phyloP scores from a whole-genome alignment of 257 asterid species.

The Solanum microdontum region DNA sequence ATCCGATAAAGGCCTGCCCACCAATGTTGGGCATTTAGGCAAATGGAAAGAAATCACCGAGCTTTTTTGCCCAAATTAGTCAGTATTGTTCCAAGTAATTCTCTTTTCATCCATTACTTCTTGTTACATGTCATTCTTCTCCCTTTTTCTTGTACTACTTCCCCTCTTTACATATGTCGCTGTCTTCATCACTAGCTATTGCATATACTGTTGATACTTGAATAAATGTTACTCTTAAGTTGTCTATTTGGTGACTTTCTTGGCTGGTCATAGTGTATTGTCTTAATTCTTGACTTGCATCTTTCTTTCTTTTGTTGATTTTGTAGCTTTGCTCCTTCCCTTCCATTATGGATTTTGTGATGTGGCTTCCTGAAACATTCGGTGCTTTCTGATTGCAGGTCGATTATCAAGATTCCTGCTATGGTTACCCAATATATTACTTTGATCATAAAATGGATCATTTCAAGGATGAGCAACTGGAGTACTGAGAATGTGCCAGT shows the following conservation, averaged over 20 bases:
- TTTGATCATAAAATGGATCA: constrained; percentile 29
- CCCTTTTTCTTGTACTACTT: background rate
- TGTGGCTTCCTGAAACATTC: background rate
- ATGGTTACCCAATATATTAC: constrained; percentile 17
- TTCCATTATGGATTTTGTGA: background rate
- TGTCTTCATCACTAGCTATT: background rate
- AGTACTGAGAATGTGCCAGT: constrained; percentile 27
- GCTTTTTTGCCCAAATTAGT: background rate
- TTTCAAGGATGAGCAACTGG: constrained; percentile 29
- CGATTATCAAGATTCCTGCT: constrained; percentile 56
- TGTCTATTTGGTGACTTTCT: background rate
- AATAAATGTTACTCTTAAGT: background rate
- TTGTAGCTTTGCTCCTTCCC: background rate
- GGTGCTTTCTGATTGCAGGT: constrained; percentile 36
- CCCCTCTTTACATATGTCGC: background rate
- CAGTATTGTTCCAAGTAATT: background rate
- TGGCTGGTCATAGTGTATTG: background rate
- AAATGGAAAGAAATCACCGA: background rate
- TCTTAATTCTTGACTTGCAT: background rate
- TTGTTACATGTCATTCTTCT: background rate
- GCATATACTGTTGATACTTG: background rate
- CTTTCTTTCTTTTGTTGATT: background rate
- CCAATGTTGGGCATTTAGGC: background rate
- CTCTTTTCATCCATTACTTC: background rate
- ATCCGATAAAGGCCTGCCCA: background rate